A percentile compares a stretch with the other conserved stretches of the same genome.
phyloP scores from a whole-genome alignment of 768 basidiomycete species.

The Pleurotus eryngii region DNA sequence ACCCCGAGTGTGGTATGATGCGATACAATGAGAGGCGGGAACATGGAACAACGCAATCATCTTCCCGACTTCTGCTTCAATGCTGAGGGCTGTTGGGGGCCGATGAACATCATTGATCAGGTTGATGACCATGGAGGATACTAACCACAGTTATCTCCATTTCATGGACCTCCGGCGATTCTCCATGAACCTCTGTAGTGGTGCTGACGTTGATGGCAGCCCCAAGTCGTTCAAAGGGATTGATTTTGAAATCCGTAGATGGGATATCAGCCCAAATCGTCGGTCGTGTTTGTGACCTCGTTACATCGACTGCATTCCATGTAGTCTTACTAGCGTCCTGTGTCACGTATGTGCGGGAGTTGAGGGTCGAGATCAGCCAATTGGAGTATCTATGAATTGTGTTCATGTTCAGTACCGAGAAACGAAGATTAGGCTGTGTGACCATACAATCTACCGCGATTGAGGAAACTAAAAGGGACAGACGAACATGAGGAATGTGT shows the following conservation, averaged over 20 bases:
- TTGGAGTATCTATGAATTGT: slow-evolving; percentile 4
- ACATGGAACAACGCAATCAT: too few species aligned
- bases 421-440: not conserved
- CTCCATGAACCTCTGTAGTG: slow-evolving; percentile 1
- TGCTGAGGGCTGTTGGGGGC: too few species aligned
- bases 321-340: not conserved
- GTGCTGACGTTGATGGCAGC: slow-evolving; percentile 4
- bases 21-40: too few species aligned
- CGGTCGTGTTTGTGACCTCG: not conserved
- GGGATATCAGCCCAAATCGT: not conserved
- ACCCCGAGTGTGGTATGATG: too few species aligned
- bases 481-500: too few species aligned
- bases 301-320: not conserved
- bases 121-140: too few species aligned
- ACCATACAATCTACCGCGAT: not conserved
- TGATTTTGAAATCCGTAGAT: not conserved
- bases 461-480: not conserved
- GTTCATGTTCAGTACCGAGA: not conserved
- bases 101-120: too few species aligned
- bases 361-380: slow-evolving; percentile 7
- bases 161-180: not conserved
- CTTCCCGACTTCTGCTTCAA: too few species aligned
- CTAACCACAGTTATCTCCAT: not conserved
- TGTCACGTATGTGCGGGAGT: not conserved
- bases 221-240: not conserved